A percentile compares a stretch with the other conserved stretches of the same genome.
These are phyloP conservation scores for Aspergillus neotritici DNA, from an alignment of 2,329 filamentous ascomycete genomes.

Conservation along the genomic window DNA sequence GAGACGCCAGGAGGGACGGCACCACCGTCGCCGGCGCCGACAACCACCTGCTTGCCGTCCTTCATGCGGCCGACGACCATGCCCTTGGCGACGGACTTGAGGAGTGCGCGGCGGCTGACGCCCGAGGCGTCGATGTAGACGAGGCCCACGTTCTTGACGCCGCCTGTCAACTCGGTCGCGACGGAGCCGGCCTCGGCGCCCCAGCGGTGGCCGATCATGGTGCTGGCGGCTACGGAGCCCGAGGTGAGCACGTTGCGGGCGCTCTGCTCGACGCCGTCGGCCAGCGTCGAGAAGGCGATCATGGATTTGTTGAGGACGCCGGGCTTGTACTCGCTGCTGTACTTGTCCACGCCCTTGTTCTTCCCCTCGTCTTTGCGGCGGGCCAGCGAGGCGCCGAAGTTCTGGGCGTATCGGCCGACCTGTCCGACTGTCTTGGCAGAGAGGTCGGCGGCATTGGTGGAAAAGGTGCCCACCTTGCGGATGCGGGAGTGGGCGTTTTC, in stretches of 20 bases:
- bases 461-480: slow-evolving; percentile 84
- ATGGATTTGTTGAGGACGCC: slow-evolving; percentile 90
- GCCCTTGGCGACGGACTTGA: slow-evolving; percentile 93
- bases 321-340: slow-evolving; percentile 70
- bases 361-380: slow-evolving; percentile 53
- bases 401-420: slow-evolving; percentile 79
- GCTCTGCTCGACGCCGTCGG: slow-evolving; percentile 86
- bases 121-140: slow-evolving; percentile 97
- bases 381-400: slow-evolving; percentile 70
- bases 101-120: slow-evolving; percentile 78
- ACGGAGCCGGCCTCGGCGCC: slow-evolving; percentile 78
- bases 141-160: slow-evolving; percentile 90
- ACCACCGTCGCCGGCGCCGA: slow-evolving; percentile 44
- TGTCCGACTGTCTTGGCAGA: slow-evolving; percentile 83
- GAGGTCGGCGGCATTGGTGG: slow-evolving; percentile 68
- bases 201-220: slow-evolving; percentile 83
- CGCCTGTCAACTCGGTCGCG: slow-evolving; percentile 68
- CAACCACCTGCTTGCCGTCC: slow-evolving; percentile 45
- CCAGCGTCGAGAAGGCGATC: slow-evolving; percentile 92
- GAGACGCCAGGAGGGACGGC: slow-evolving; percentile 21
- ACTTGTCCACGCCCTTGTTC: slow-evolving; percentile 60
- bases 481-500: slow-evolving; percentile 78
- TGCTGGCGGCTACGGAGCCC: slow-evolving; percentile 71
- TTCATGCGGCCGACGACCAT: slow-evolving; percentile 60
- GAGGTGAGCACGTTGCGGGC: slow-evolving; percentile 71